Percentiles rank a stretch among this genome's conserved stretches.
Conservation (phyloP, 78 protist genomes). For the Isochrysis galbana region DNA sequence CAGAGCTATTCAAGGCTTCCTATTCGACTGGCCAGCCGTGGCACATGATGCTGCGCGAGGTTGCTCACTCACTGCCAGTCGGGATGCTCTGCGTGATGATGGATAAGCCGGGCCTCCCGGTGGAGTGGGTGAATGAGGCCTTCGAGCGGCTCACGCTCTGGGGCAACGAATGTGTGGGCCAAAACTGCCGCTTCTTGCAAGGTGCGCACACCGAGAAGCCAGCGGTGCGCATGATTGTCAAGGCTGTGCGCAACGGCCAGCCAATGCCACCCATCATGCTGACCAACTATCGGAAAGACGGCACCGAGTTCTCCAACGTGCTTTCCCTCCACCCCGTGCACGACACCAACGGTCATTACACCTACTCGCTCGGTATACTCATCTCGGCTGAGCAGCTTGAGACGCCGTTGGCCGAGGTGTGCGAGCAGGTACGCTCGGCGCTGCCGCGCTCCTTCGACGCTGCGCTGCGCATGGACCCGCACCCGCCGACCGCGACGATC, state of each 20-base stretch:
- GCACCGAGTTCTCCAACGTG: neutral
- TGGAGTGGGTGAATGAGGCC: neutral
- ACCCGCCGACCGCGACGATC: neutral
- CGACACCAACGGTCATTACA: neutral
- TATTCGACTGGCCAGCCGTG: neutral
- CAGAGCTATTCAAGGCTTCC: neutral
- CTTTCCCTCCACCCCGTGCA: neutral
- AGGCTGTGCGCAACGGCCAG: neutral
- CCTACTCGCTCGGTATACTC: neutral
- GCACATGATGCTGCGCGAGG: neutral
- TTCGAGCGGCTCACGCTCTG: neutral
- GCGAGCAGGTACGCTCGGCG: neutral
- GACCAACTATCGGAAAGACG: neutral
- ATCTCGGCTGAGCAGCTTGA: neutral
- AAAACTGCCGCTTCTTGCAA: slow-evolving; percentile 27
- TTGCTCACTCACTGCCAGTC: neutral
- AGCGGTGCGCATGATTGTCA: neutral
- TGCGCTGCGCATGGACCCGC: neutral
- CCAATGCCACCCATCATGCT: neutral
- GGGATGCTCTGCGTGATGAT: neutral
- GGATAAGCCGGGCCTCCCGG: neutral
- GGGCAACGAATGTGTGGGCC: neutral
- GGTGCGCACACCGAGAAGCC: neutral
- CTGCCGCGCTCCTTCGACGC: slow-evolving; percentile 11
- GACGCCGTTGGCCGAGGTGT: neutral